phyloP scores from a whole-genome alignment of 139 green algal genomes.

The Nannochloris sp. region DNA sequence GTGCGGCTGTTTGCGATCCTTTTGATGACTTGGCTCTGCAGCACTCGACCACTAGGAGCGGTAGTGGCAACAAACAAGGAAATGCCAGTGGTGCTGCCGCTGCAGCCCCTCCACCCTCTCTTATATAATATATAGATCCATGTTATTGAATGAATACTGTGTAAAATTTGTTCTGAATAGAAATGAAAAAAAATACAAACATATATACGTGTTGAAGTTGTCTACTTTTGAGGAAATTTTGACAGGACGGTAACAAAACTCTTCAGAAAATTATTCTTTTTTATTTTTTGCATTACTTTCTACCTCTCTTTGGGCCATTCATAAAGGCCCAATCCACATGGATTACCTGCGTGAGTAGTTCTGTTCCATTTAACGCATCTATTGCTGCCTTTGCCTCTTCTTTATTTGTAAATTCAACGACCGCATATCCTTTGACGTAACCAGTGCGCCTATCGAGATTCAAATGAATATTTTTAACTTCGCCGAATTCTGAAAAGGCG shows the following conservation, averaged over 20 bases:
- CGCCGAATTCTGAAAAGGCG: conserved; percentile 84
- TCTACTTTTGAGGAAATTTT: too few species aligned
- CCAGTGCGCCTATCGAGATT: conserved; percentile 94
- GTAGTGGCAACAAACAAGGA: too few species aligned
- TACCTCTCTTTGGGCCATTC: conserved; percentile 19
- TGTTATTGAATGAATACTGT: too few species aligned
- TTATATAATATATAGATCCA: too few species aligned
- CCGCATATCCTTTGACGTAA: conserved; percentile 74
- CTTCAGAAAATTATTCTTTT: too few species aligned
- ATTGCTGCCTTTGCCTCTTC: conserved; percentile 82
- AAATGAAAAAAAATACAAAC: too few species aligned
- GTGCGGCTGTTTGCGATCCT: background rate
- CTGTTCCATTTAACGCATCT: conserved; percentile 68
- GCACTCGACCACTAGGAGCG: background rate
- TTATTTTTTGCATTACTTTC: too few species aligned
- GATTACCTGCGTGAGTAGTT: conserved; percentile 72
- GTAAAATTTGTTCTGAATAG: too few species aligned
- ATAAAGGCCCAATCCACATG: conserved; percentile 65
- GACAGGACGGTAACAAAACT: too few species aligned
- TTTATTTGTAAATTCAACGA: conserved; percentile 86
- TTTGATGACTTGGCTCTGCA: background rate
- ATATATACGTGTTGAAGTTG: too few species aligned
- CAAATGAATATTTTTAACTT: conserved; percentile 94
- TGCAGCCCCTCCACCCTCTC: too few species aligned
- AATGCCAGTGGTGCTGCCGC: too few species aligned